Percentiles rank a stretch among this genome's conserved stretches.
Conservation (phyloP, 164 flowering plant genomes). For the Vitis riparia region DNA sequence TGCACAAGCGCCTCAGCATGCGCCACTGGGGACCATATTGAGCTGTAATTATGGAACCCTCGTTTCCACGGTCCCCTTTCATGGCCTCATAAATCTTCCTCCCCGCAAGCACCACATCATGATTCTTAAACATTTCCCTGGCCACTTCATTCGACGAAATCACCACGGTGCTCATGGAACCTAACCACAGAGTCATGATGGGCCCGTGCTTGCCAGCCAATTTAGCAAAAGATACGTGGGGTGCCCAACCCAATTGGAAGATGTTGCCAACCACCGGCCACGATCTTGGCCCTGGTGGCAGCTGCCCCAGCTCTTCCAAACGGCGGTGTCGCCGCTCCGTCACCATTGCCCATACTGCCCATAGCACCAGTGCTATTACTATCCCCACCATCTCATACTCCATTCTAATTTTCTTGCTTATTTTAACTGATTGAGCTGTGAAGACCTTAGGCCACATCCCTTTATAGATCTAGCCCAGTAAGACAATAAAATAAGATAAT, state of each 20-base stretch:
- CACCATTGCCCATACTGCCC: constrained; percentile 27
- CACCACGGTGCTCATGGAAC: constrained; percentile 51
- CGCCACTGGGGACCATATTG: constrained; percentile 63
- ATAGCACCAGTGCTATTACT: constrained; percentile 17
- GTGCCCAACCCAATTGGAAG: constrained; percentile 32
- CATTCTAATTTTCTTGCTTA: constrained; percentile 7
- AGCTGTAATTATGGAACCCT: constrained; percentile 46
- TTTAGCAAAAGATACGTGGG: constrained; percentile 37
- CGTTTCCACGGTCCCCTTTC: constrained; percentile 36
- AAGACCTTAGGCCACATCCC: no score
- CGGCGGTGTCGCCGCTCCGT: constrained; percentile 20
- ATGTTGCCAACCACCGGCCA: constrained; percentile 63
- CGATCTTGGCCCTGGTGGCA: constrained; percentile 53
- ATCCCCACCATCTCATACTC: constrained; percentile 19
- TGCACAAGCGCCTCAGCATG: constrained; percentile 45
- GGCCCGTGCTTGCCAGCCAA: constrained; percentile 43
- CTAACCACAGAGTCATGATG: constrained; percentile 52
- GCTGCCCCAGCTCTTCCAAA: constrained; percentile 14
- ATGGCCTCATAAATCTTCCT: constrained; percentile 51
- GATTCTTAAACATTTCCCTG: constrained; percentile 47
- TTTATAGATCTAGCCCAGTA: no score
- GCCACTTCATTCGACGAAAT: constrained; percentile 43
- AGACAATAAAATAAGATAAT: no score
- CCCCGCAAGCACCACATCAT: constrained; percentile 43
- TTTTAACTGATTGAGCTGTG: no score